Conservation (phyloP, 768 basidiomycete genomes). For the Tylopilus intermedius region DNA sequence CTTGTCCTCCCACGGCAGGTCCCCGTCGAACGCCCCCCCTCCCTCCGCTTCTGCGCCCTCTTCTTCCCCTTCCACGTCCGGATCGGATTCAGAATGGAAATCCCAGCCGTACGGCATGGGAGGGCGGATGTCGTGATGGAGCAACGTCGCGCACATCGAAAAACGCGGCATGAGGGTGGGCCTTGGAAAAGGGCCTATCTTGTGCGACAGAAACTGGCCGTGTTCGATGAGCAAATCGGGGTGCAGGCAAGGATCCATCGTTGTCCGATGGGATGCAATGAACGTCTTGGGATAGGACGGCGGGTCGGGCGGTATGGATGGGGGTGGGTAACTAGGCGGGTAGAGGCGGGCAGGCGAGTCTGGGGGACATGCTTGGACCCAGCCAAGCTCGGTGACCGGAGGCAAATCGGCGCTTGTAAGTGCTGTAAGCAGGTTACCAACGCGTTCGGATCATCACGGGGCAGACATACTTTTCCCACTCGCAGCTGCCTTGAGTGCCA, state of each 20-base stretch:
- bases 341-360: conserved; percentile 25
- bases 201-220: conserved; percentile 48
- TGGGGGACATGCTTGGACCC: conserved; percentile 20
- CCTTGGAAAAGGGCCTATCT: conserved; percentile 43
- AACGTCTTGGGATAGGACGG: conserved; percentile 23
- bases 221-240: conserved; percentile 37
- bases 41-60: neutral
- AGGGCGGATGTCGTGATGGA: conserved; percentile 55
- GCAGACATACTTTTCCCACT: conserved; percentile 24
- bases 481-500: conserved; percentile 25
- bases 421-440: conserved; percentile 16
- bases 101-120: conserved; percentile 46
- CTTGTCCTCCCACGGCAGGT: conserved; percentile 65
- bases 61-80: neutral
- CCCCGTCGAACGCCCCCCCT: conserved; percentile 35
- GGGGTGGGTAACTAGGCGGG: conserved; percentile 27
- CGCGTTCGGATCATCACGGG: neutral
- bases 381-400: conserved; percentile 21
- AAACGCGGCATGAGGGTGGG: conserved; percentile 46
- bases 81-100: conserved; percentile 30
- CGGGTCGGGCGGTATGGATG: neutral
- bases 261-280: conserved; percentile 31
- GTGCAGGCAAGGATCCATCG: conserved; percentile 37
- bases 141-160: conserved; percentile 42
- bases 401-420: conserved; percentile 32